These are phyloP conservation scores for Castanea sativa DNA, from an alignment of 306 rosid genomes.

Conservation along the genomic window DNA sequence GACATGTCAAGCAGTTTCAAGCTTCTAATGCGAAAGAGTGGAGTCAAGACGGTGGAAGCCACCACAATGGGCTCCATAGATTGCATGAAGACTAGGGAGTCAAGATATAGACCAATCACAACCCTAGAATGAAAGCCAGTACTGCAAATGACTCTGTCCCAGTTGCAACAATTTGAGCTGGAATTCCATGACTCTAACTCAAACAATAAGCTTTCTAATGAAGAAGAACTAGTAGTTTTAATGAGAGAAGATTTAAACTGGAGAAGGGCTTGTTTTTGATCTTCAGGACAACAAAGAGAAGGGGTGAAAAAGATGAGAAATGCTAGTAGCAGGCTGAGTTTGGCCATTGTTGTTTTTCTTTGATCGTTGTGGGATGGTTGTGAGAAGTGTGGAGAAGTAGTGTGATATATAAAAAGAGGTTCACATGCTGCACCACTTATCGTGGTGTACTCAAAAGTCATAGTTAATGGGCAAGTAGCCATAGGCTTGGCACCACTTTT, in stretches of 20 bases:
- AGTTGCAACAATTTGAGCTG: constrained; percentile 22
- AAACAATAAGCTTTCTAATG: not conserved
- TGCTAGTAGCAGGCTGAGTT: too few relatives aligned
- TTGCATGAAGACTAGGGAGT: not conserved
- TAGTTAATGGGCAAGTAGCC: too few relatives aligned
- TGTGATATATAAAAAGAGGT: not conserved
- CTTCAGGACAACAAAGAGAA: constrained; percentile 12
- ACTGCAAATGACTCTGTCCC: constrained; percentile 22
- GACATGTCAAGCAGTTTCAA: constrained; percentile 23
- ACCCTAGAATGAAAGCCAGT: not conserved
- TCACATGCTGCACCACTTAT: not conserved
- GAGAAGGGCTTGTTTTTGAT: constrained; percentile 23
- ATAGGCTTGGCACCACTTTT: too few relatives aligned
- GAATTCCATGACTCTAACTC: constrained; percentile 27
- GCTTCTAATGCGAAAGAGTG: constrained; percentile 23
- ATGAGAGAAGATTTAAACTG: constrained; percentile 23
- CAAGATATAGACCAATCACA: not conserved
- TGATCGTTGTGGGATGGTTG: not conserved
- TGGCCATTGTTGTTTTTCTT: too few relatives aligned
- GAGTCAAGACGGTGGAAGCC: constrained; percentile 5
- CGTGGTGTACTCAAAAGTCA: not conserved
- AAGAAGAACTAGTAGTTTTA: not conserved
- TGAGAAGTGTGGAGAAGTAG: not conserved
- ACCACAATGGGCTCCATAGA: constrained; percentile 4
- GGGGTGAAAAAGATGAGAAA: not conserved